Base-by-base conservation (phyloP, 2,329 filamentous ascomycete genomes). In the Cadophora malorum region DNA sequence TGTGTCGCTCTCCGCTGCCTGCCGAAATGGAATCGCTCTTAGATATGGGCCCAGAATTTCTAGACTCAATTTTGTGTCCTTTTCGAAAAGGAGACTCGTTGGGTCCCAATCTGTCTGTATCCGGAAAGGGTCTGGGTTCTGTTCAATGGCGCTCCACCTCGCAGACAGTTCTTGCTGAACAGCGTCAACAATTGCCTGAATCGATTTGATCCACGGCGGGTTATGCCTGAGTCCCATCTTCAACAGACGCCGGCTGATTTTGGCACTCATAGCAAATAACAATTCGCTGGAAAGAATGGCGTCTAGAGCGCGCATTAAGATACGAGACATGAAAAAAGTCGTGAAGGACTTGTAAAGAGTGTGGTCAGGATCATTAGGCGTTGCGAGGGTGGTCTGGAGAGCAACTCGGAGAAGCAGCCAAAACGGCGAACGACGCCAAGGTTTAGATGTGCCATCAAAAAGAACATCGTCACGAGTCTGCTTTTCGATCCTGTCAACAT, bases 321-420 rank as follows among this genome's bases (percentile, higher is more conserved):
- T 67, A 0, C 69, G 63, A 0, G 77, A 65, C 74, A 85, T 79
- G 69, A 85, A 76, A 21, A 80, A 83, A 0, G 82, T 53, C 81
- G 87, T 85, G 69, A 84, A 84, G 0, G 73, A 68, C 67, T 89
- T 89, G 76, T 87, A 89, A 0, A 76, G 64, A 10, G 33, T 41
- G 23, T 68, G 56, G 21, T 35, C 19, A 47, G 10, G 8, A 31
- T 8, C 19, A 28, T 3, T 12, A 14, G 12, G 9, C n/a, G 35
- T 52, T 3, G 12, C 16, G 4, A 74, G 50, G 9, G 47, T 66
- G 1, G 50, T 65, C 64, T 88, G 85, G 1, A 88, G 68, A 0
- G 79, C 74, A 0, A 87, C 84, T 0, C 86, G 83, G 1, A 89
- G 65, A 0, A 88, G 77, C 0, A 89, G 78, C 86, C 86, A 90